Conservation (phyloP, 169 alveolate genomes). For the Cryptosporidium baileyi region DNA sequence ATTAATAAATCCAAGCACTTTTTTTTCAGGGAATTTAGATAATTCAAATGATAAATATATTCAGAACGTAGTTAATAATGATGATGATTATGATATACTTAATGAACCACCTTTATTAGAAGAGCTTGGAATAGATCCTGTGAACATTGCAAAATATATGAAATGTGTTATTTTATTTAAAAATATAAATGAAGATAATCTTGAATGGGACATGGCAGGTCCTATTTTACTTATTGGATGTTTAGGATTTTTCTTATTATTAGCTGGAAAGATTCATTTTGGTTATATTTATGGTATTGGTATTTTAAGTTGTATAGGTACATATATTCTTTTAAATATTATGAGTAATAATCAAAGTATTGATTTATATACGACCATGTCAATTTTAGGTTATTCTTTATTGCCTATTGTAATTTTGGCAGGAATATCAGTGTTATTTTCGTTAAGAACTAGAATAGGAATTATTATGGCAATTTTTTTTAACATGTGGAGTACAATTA, state of each 20-base stretch:
- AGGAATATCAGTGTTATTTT: conserved; percentile 73
- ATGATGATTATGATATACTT: conserved; percentile 71
- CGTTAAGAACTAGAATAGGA: conserved; percentile 72
- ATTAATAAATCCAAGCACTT: background rate
- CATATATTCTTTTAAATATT: conserved; percentile 78
- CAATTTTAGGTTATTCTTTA: conserved; percentile 81
- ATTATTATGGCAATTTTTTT: conserved; percentile 71
- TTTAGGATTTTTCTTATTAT: conserved; percentile 76
- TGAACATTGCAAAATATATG: conserved; percentile 73
- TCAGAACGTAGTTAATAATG: background rate
- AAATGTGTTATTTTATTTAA: conserved; percentile 74
- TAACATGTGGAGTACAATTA: conserved; percentile 77
- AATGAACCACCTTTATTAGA: conserved; percentile 77
- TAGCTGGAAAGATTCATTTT: conserved; percentile 79
- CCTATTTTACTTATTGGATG: conserved; percentile 76
- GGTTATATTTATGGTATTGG: conserved; percentile 82
- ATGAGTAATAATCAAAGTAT: conserved; percentile 80
- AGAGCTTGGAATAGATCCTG: conserved; percentile 80
- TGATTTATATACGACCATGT: conserved; percentile 79
- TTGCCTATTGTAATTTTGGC: conserved; percentile 80
- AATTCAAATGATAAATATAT: background rate
- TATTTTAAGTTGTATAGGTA: conserved; percentile 77
- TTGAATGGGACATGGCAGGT: conserved; percentile 74
- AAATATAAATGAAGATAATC: conserved; percentile 65
- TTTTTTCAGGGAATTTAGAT: background rate